Conservation (phyloP, 441 rosid genomes). For the Erysimum cheiri region DNA sequence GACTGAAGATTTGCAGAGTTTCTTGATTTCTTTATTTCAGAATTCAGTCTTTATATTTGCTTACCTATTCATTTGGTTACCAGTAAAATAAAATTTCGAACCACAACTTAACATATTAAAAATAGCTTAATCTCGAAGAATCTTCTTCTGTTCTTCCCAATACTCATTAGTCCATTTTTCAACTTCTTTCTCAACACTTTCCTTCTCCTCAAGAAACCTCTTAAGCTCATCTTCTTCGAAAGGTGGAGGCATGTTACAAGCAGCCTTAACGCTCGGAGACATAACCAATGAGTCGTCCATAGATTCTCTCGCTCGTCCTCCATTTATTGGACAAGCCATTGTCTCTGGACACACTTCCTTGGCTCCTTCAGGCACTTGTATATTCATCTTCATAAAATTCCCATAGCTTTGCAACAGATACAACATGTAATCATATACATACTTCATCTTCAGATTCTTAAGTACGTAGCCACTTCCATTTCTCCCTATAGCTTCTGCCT, state of each 20-base stretch:
- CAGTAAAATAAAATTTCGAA: too few species aligned
- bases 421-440: conserved; percentile 79
- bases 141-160: conserved; percentile 43
- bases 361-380: conserved; percentile 51
- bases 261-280: conserved; percentile 47
- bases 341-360: conserved; percentile 56
- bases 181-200: conserved; percentile 47
- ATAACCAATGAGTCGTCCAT: conserved; percentile 66
- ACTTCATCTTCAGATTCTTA: conserved; percentile 59
- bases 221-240: conserved; percentile 47
- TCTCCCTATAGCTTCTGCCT: conserved; percentile 55
- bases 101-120: too few species aligned
- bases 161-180: conserved; percentile 57
- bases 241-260: conserved; percentile 65
- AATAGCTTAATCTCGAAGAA: not conserved
- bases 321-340: conserved; percentile 46
- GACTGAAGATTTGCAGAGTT: conserved; percentile 14
- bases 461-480: conserved; percentile 54
- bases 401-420: conserved; percentile 62
- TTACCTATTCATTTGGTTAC: too few species aligned
- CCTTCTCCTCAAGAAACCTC: conserved; percentile 46
- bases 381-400: conserved; percentile 65
- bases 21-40: conserved; percentile 10
- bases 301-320: conserved; percentile 41
- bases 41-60: conserved; percentile 2